Evolutionary conservation across 768 basidiomycete genomes (phyloP).

Genomic region (Cystobasidium onofrii): DNA sequence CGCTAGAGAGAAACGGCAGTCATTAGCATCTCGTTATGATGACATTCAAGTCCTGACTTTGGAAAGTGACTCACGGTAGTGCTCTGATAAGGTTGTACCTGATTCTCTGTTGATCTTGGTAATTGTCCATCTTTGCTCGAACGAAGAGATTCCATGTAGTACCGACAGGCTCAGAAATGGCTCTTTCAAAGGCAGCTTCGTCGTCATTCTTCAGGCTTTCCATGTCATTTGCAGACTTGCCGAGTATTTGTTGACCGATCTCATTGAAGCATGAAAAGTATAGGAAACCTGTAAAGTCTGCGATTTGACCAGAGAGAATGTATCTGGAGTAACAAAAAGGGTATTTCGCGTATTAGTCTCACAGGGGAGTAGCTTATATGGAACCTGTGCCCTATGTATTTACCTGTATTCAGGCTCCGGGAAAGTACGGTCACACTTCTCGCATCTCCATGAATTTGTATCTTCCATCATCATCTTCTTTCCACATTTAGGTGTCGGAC

Average conservation of each 20-base stretch:
- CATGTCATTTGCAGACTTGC: constrained; percentile 68
- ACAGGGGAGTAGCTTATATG: too few species aligned
- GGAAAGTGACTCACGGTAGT: not conserved
- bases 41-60: not conserved
- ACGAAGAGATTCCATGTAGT: constrained; percentile 72
- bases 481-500: constrained; percentile 66
- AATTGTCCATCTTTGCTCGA: constrained; percentile 78
- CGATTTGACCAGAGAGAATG: constrained; percentile 72
- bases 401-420: constrained; percentile 71
- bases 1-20: not conserved
- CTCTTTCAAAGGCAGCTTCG: constrained; percentile 54
- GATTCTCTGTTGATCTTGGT: constrained; percentile 51
- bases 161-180: constrained; percentile 61
- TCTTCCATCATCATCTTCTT: constrained; percentile 74
- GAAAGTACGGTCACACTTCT: constrained; percentile 73
- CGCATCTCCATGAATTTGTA: constrained; percentile 71
- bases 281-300: constrained; percentile 79
- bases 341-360: too few species aligned
- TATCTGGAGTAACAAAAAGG: too few species aligned
- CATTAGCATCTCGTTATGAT: not conserved
- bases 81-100: constrained; percentile 32
- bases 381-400: too few species aligned
- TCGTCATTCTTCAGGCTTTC: constrained; percentile 63
- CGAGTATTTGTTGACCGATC: constrained; percentile 66
- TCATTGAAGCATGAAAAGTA: constrained; percentile 98